Evolutionary conservation across 768 basidiomycete species (phyloP).

Genomic region (Boletus vermiculosoides): DNA sequence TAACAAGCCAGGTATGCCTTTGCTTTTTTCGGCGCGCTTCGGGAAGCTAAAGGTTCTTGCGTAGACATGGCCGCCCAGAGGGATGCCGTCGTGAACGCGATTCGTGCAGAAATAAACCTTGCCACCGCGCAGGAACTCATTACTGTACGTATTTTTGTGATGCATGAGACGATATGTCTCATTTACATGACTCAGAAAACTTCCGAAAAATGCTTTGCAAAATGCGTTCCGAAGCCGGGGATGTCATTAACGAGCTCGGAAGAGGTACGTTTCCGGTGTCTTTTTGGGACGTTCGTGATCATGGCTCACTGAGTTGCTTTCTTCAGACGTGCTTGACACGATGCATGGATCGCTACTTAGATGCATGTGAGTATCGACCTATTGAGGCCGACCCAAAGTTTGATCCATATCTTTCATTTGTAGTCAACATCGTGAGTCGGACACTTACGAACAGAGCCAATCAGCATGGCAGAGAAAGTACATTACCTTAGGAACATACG

Average conservation of each 20-base stretch:
- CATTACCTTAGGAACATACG: not conserved
- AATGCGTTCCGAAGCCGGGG: conserved; percentile 77
- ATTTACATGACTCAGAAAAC: conserved; percentile 53
- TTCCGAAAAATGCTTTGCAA: conserved; percentile 73
- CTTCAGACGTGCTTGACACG: conserved; percentile 67
- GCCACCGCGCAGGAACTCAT: conserved; percentile 81
- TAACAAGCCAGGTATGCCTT: conserved; percentile 27
- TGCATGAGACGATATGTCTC: not conserved
- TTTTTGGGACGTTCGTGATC: not conserved
- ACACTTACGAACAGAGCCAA: conserved; percentile 59
- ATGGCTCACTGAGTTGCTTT: not conserved
- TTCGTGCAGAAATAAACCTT: conserved; percentile 69
- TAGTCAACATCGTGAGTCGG: conserved; percentile 77
- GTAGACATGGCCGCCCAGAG: conserved; percentile 40
- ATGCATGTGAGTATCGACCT: conserved; percentile 63
- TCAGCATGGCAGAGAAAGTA: conserved; percentile 26
- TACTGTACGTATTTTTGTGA: conserved; percentile 45
- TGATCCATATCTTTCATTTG: not conserved
- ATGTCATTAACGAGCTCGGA: conserved; percentile 66
- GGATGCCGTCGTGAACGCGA: conserved; percentile 54
- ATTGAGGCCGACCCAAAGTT: not conserved
- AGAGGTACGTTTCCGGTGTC: conserved; percentile 47
- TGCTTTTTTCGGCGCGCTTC: not conserved
- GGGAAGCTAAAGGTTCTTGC: not conserved
- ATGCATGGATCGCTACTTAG: conserved; percentile 81